phyloP scores from a whole-genome alignment of 2,329 filamentous ascomycete species.

The Sporothrix pallida region DNA sequence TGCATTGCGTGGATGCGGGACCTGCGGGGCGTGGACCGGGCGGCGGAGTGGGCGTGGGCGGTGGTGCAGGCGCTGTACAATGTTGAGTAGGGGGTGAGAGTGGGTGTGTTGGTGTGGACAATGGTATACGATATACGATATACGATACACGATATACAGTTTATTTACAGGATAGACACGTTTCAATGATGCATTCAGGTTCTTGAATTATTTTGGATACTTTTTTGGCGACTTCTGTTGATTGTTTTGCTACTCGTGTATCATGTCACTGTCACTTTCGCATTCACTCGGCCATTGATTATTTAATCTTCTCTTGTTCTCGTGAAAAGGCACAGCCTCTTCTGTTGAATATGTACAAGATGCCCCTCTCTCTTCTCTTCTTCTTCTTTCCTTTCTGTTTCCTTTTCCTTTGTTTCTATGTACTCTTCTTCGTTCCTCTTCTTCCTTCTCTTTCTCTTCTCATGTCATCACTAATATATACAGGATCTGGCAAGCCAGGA shows the following conservation, averaged over 20 bases:
- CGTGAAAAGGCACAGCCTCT: constrained; percentile 24
- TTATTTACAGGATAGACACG: constrained; percentile 8
- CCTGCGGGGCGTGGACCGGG: constrained; percentile 59
- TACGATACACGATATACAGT: background rate
- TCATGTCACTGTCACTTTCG: background rate
- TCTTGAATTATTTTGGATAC: background rate
- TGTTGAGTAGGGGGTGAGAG: constrained; percentile 44
- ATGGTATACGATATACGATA: background rate
- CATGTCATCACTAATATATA: constrained; percentile 17
- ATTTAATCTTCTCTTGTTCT: constrained; percentile 14
- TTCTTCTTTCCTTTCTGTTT: background rate
- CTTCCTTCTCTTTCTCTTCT: background rate
- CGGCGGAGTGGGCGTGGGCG: constrained; percentile 62
- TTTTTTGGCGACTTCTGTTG: no score
- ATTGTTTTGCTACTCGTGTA: background rate
- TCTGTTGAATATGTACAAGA: constrained; percentile 22
- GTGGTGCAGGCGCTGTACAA: constrained; percentile 56
- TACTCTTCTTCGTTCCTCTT: background rate
- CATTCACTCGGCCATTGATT: constrained; percentile 27
- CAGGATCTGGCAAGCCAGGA: background rate
- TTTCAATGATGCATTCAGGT: background rate
- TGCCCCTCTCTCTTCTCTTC: background rate
- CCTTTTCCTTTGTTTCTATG: background rate
- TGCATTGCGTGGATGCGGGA: constrained; percentile 67
- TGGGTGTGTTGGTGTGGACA: constrained; percentile 30